phyloP scores from a whole-genome alignment of 2,329 filamentous ascomycete genomes.

The Scytalidium lignicola region DNA sequence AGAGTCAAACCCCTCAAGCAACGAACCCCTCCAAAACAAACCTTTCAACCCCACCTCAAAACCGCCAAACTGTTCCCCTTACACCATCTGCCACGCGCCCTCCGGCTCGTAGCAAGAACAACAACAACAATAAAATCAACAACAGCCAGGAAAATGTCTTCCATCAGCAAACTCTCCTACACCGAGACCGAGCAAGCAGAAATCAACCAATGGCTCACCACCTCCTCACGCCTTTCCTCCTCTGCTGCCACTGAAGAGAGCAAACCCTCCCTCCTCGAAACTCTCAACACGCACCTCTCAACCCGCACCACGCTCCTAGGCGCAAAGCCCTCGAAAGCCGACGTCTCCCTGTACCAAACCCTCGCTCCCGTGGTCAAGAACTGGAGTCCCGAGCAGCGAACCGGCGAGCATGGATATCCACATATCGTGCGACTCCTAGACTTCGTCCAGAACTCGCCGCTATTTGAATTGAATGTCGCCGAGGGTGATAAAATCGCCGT shows the following conservation, averaged over 20 bases:
- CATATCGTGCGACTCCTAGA: slow-evolving; percentile 89
- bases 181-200: slow-evolving; percentile 76
- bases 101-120: slow-evolving; percentile 20
- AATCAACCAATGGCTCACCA: slow-evolving; percentile 83
- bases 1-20: too few species aligned
- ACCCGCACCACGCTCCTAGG: slow-evolving; percentile 86
- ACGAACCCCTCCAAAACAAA: neutral
- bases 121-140: too few species aligned
- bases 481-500: slow-evolving; percentile 72
- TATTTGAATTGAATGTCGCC: slow-evolving; percentile 65
- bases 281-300: slow-evolving; percentile 81
- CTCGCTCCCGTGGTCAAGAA: slow-evolving; percentile 70
- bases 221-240: slow-evolving; percentile 63
- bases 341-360: slow-evolving; percentile 76
- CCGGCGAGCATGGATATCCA: slow-evolving; percentile 82
- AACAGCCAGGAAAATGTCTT: slow-evolving; percentile 55
- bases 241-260: slow-evolving; percentile 46
- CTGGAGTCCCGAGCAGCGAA: slow-evolving; percentile 83
- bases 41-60: slow-evolving; percentile 3
- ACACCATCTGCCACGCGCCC: slow-evolving; percentile 21
- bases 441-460: slow-evolving; percentile 85
- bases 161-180: slow-evolving; percentile 65
- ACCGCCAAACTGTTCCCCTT: slow-evolving; percentile 25
- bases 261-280: slow-evolving; percentile 64
- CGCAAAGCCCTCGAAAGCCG: slow-evolving; percentile 81